phyloP scores from a whole-genome alignment of 192 early-diverging fungal genomes.

The Dimargaris cristalligena region DNA sequence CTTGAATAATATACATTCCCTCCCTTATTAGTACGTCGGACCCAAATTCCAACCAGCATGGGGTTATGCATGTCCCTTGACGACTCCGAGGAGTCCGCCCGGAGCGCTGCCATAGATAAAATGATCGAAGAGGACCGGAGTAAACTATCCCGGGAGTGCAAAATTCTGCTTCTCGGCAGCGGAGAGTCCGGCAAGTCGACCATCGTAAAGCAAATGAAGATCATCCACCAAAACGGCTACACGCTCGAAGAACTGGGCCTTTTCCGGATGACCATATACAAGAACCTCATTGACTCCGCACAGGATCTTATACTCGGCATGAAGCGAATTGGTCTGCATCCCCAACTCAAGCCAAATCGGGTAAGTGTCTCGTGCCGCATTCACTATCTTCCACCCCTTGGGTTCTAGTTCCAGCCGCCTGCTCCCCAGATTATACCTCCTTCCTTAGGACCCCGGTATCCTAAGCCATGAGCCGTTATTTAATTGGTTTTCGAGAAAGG shows the following conservation, averaged over 20 bases:
- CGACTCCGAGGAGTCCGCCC: slow-evolving; percentile 25
- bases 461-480: too few species aligned
- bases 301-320: slow-evolving; percentile 59
- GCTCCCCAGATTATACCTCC: too few species aligned
- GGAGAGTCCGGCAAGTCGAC: slow-evolving; percentile 94
- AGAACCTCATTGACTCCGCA: slow-evolving; percentile 72
- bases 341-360: slow-evolving; percentile 31
- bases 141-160: slow-evolving; percentile 30
- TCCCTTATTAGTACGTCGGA: slow-evolving; percentile 12
- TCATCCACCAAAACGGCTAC: slow-evolving; percentile 87
- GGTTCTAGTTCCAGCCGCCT: too few species aligned
- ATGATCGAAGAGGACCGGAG: slow-evolving; percentile 33
- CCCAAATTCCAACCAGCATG: slow-evolving; percentile 21
- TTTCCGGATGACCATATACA: slow-evolving; percentile 65
- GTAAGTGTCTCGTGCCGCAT: too few species aligned
- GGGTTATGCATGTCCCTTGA: slow-evolving; percentile 34
- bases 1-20: not conserved
- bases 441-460: too few species aligned
- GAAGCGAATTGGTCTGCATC: slow-evolving; percentile 39
- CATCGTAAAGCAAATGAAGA: slow-evolving; percentile 95
- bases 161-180: slow-evolving; percentile 45
- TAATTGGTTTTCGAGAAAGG: too few species aligned
- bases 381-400: too few species aligned
- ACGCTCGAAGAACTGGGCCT: slow-evolving; percentile 56
- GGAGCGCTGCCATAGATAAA: slow-evolving; percentile 37